phyloP scores from a whole-genome alignment of 495 filamentous ascomycete species.

The Glonium stellatum region DNA sequence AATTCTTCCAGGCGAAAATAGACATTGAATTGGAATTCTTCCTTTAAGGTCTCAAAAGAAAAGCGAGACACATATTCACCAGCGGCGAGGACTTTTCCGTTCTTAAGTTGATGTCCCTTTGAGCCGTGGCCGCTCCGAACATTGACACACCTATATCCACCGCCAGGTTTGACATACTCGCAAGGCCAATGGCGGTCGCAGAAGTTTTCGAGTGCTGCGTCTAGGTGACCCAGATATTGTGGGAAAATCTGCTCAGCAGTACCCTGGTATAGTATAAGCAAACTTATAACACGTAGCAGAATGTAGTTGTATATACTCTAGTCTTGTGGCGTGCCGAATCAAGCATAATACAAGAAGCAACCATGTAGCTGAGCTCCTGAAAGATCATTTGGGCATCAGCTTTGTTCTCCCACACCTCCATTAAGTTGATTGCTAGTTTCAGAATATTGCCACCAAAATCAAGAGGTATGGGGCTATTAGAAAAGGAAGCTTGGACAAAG shows the following conservation, averaged over 20 bases:
- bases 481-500: slow-evolving; percentile 37
- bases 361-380: slow-evolving; percentile 25
- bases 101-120: slow-evolving; percentile 32
- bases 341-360: slow-evolving; percentile 36
- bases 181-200: slow-evolving; percentile 26
- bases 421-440: slow-evolving; percentile 24
- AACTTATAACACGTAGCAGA: no score
- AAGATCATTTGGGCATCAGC: slow-evolving; percentile 18
- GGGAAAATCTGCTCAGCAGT: slow-evolving; percentile 2
- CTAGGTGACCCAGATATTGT: slow-evolving; percentile 13
- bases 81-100: slow-evolving; percentile 28
- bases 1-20: slow-evolving; percentile 5
- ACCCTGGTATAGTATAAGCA: no score
- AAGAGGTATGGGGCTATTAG: slow-evolving; percentile 36
- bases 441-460: slow-evolving; percentile 36
- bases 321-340: slow-evolving; percentile 23
- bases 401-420: not conserved
- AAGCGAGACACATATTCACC: slow-evolving; percentile 29
- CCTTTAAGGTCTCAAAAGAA: slow-evolving; percentile 3
- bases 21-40: not conserved
- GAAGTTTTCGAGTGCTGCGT: slow-evolving; percentile 21
- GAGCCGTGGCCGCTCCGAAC: slow-evolving; percentile 9
- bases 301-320: no score
- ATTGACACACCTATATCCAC: slow-evolving; percentile 10
- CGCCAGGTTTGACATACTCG: slow-evolving; percentile 17